Conservation (phyloP, 129 eudicot genomes). For the Flaveria linearis region DNA sequence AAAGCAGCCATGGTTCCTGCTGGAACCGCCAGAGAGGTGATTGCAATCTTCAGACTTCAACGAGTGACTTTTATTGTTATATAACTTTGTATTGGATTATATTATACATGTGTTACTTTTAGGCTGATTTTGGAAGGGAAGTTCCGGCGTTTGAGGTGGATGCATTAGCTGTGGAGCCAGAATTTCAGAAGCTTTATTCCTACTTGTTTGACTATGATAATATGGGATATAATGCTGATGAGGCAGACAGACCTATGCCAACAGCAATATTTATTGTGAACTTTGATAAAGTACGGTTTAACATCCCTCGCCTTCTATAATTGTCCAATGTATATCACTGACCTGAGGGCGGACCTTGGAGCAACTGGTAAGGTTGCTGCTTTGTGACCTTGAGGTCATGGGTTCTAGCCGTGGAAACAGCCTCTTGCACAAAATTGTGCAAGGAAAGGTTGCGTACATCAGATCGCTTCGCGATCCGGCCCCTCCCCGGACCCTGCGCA, state of each 20-base stretch:
- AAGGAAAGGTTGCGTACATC: too few relatives aligned
- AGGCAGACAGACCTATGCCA: constrained; percentile 77
- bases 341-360: too few relatives aligned
- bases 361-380: too few relatives aligned
- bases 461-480: too few relatives aligned
- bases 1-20: constrained; percentile 69
- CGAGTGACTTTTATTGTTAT: not conserved
- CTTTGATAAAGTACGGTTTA: constrained; percentile 77
- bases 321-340: not conserved
- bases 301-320: constrained; percentile 10
- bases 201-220: constrained; percentile 74
- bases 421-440: too few relatives aligned
- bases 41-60: constrained; percentile 3
- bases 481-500: too few relatives aligned
- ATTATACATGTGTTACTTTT: constrained; percentile 19
- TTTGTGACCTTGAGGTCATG: too few relatives aligned
- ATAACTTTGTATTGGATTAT: constrained; percentile 19
- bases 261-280: constrained; percentile 87
- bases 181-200: constrained; percentile 80
- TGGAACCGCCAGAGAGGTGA: constrained; percentile 96
- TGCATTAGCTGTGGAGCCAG: constrained; percentile 85
- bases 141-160: constrained; percentile 93
- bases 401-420: too few relatives aligned
- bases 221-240: constrained; percentile 57
- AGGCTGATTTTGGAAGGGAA: constrained; percentile 95